A percentile compares a stretch with the other conserved stretches of the same genome.
Evolutionary conservation across 2,329 filamentous ascomycete species (phyloP).

Genomic region (Claviceps paspali): DNA sequence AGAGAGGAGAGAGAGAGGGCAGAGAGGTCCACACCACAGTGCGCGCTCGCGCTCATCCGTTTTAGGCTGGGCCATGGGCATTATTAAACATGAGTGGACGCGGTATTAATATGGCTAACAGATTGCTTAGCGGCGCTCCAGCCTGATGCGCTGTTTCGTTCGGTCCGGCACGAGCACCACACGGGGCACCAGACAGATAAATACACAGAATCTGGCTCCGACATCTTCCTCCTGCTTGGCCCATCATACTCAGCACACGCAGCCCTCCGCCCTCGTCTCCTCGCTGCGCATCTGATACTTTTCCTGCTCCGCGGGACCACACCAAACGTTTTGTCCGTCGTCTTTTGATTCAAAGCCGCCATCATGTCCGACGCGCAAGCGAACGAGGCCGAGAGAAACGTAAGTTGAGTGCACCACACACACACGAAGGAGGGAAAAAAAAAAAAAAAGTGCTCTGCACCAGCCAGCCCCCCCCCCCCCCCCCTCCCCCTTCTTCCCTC

Average conservation of each 20-base stretch:
- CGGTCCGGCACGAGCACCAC: neutral
- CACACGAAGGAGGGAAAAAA: conserved; percentile 2
- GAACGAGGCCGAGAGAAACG: conserved; percentile 96
- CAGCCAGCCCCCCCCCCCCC: conserved; percentile 2
- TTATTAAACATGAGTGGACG: too few species aligned
- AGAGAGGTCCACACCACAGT: too few species aligned
- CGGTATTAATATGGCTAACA: too few species aligned
- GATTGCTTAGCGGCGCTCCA: too few species aligned
- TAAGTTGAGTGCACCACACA: conserved; percentile 21
- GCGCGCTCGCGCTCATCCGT: too few species aligned
- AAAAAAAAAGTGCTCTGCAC: conserved; percentile 5
- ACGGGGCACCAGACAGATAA: neutral
- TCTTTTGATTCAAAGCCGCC: conserved; percentile 16
- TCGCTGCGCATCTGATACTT: conserved; percentile 7
- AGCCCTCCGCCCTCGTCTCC: conserved; percentile 5
- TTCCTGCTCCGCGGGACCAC: conserved; percentile 12
- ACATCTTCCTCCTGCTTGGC: conserved; percentile 14
- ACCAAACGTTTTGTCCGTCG: conserved; percentile 11
- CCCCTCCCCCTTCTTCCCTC: conserved; percentile 1
- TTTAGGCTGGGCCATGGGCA: too few species aligned
- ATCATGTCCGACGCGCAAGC: conserved; percentile 77
- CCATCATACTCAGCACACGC: conserved; percentile 6
- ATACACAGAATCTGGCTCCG: conserved; percentile 11
- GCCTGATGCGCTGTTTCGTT: too few species aligned
- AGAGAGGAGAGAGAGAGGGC: too few species aligned